Evolutionary conservation across 352 stramenopile species (phyloP), one percentile per base, ranked within the genome.

Genomic region (Thraustochytrium sp.): DNA sequence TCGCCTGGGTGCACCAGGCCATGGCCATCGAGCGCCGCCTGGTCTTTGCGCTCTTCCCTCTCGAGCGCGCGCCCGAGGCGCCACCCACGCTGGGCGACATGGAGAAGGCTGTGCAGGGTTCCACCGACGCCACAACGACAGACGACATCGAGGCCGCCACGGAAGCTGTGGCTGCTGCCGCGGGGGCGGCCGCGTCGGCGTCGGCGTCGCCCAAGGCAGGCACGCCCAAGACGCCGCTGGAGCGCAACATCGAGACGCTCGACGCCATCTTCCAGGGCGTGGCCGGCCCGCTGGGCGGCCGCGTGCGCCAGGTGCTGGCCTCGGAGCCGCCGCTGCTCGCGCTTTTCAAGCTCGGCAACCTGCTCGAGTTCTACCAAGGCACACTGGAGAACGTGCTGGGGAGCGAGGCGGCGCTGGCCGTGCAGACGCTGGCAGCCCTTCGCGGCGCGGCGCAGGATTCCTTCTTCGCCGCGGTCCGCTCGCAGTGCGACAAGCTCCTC

Each of bases 1-100:
- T 96, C 18, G 92, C 92, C 13, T 96, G 92, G 92, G 85, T 94
- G 18, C 92, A 96, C 73, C 90, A 95, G 65, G 86, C 89, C 8
- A 90, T 96, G 55, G 92, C 91, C 0, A 89, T 90, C 0, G 92
- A 96, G 77, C 86, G 85, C 49, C 91, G 95, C 75, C 93, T 94
- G 82, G 90, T 95, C 59, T 88, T 89, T 34, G 88, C 91, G 61
- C 86, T 96, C 23, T 85, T 88, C 38, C 68, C 68, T 3, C 18
- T 37, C 37, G 37, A 85, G 21, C 18, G 9, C 8, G 13, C 16
- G 11, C 23, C n/a, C 5, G 74, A n/a, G 26, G n/a, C 74, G 21
- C 42, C 46, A 8, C 26, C 51, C 36, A 40, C 44, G 11, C 46
- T 46, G 18, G 26, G 44, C 9, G 59, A 72, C 40, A 72, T 72